Evolutionary conservation across 1,139 yeast species (phyloP).

Genomic region (Saccharomyces hybrid): DNA sequence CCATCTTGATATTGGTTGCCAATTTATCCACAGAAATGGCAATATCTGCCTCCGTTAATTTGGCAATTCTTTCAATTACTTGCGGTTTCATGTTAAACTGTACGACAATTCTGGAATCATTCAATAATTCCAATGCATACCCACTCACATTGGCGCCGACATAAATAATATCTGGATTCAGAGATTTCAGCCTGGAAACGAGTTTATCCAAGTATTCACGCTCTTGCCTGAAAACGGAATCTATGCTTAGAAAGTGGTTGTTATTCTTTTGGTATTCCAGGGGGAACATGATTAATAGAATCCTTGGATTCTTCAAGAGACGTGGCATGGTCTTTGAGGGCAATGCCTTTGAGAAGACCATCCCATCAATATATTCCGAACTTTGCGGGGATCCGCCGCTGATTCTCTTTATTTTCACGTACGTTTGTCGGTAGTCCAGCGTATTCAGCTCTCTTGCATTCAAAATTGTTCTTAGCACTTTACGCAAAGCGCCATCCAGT

Average conservation of each 20-base stretch:
- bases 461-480: constrained; percentile 44
- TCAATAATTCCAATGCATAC: constrained; percentile 62
- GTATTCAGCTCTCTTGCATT: constrained; percentile 60
- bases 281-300: constrained; percentile 81
- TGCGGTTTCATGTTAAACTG: constrained; percentile 75
- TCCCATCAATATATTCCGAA: constrained; percentile 63
- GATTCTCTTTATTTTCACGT: constrained; percentile 76
- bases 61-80: constrained; percentile 70
- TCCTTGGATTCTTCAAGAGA: constrained; percentile 55
- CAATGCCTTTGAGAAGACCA: constrained; percentile 75
- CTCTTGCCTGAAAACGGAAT: constrained; percentile 84
- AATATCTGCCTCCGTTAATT: constrained; percentile 78
- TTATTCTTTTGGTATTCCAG: constrained; percentile 75
- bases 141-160: constrained; percentile 83
- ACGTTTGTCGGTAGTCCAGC: constrained; percentile 70
- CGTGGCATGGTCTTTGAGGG: constrained; percentile 79
- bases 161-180: constrained; percentile 73
- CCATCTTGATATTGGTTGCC: constrained; percentile 55
- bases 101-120: constrained; percentile 70
- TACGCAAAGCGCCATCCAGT: constrained; percentile 40
- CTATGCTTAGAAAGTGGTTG: constrained; percentile 65
- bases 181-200: constrained; percentile 67
- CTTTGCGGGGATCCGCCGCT: constrained; percentile 64
- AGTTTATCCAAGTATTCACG: constrained; percentile 74
- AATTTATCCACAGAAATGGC: constrained; percentile 58